Base-by-base conservation (phyloP, 2,329 filamentous ascomycete genomes). In the Cephalotrichum gorgonifer region DNA sequence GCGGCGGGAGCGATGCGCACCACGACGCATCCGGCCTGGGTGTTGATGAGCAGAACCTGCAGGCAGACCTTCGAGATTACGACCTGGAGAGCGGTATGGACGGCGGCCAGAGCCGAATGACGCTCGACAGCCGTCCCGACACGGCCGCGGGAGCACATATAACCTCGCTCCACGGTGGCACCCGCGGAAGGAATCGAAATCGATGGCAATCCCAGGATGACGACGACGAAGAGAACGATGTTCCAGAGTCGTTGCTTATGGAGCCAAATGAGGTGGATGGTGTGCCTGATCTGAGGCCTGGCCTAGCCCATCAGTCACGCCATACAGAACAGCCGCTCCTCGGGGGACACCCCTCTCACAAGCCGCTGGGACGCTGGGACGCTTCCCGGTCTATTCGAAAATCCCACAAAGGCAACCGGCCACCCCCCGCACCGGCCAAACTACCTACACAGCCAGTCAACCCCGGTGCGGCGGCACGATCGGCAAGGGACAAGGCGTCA, bases 401-500 rank as follows among this genome's bases (percentile, higher is more conserved):
- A 9, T 17, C 23, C 22, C 41, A 15, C 27, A 27, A 14, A 15
- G 20, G 22, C 15, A 25, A 58, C 44, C 54, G 55, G 9, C 50
- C 55, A 17, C 30, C 52, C 2, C 31, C 54, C 30, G 38, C 55
- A 26, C 54, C 62, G n/a, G 56, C 59, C 47, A 55, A 61, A 54
- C 54, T 63, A 23, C n/a, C 64, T 35, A 33, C 56, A 56, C 51
- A 58, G 59, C 53, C 57, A 42, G 50, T 58, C 15, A 50, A 64
- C 20, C 54, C 61, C 1, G 65, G 64, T 9, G 66, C 61, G 47
- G 67, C 69, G 20, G 25, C 41, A 27, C 23, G 30, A n/a, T 49
- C 42, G n/a, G 30, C 31, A 12, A 81, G 81, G 63, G 85, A 91
- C 60, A 85, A 83, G 63, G 89, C 90, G 3, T 79, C 95, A 71